Percentiles rank a stretch among this genome's conserved stretches.
Conservation (phyloP, 306 rosid species). For the Cucurbita argyrosperma region DNA sequence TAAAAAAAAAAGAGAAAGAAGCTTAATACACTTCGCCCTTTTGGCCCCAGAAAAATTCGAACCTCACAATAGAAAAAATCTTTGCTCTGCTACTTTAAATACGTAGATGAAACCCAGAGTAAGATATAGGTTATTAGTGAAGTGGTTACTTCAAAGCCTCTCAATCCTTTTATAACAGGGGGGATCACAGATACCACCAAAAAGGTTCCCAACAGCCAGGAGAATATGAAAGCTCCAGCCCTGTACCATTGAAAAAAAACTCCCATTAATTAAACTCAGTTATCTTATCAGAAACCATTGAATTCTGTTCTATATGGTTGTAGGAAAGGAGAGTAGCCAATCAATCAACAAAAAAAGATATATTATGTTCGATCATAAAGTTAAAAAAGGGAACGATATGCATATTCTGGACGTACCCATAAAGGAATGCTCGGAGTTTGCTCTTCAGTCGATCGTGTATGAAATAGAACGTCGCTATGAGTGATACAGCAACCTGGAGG, state of each 20-base stretch:
- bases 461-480: slow-evolving; percentile 70
- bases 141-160: slow-evolving; percentile 77
- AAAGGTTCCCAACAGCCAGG: slow-evolving; percentile 96
- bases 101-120: slow-evolving; percentile 84
- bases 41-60: slow-evolving; percentile 29
- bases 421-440: slow-evolving; percentile 56
- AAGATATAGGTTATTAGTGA: slow-evolving; percentile 61
- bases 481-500: slow-evolving; percentile 80
- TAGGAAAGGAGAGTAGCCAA: background rate
- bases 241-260: slow-evolving; percentile 37
- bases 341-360: background rate
- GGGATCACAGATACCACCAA: slow-evolving; percentile 96
- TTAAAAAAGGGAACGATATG: background rate
- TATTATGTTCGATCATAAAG: background rate
- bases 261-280: slow-evolving; percentile 3
- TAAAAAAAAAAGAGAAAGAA: background rate
- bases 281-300: background rate
- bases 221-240: slow-evolving; percentile 57
- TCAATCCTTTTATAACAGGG: slow-evolving; percentile 61
- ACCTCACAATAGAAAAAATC: slow-evolving; percentile 2
- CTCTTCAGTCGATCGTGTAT: slow-evolving; percentile 64
- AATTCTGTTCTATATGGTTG: background rate
- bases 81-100: slow-evolving; percentile 35
- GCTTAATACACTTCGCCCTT: background rate
- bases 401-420: slow-evolving; percentile 47